phyloP scores from a whole-genome alignment of 352 stramenopile species.

The Pythium volutum region DNA sequence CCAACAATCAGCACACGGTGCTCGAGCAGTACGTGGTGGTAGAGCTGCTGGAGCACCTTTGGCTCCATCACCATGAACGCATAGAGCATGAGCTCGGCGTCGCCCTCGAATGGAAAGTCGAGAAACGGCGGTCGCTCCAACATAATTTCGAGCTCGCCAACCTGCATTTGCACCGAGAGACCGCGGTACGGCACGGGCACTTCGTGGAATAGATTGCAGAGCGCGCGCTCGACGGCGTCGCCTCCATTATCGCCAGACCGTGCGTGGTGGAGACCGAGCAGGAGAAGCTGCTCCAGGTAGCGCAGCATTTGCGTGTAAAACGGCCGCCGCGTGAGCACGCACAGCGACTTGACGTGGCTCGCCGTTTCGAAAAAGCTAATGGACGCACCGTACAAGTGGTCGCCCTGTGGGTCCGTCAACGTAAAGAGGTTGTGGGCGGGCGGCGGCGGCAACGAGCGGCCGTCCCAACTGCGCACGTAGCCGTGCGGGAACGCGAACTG shows the following conservation, averaged over 20 bases:
- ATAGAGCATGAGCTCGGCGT: constrained; percentile 45
- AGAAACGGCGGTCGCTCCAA: constrained; percentile 33
- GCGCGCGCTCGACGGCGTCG: constrained; percentile 30
- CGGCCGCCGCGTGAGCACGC: constrained; percentile 38
- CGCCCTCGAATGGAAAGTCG: constrained; percentile 50
- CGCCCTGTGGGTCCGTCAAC: constrained; percentile 38
- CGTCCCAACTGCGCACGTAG: constrained; percentile 34
- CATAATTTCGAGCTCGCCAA: constrained; percentile 32
- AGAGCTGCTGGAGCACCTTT: constrained; percentile 32
- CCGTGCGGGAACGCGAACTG: constrained; percentile 54
- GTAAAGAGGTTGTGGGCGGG: constrained; percentile 51
- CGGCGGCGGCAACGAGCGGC: constrained; percentile 30
- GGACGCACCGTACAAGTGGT: constrained; percentile 46
- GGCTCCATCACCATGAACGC: constrained; percentile 45
- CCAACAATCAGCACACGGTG: constrained; percentile 46
- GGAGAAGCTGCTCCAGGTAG: constrained; percentile 49
- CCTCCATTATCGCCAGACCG: background rate
- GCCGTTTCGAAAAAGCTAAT: constrained; percentile 46
- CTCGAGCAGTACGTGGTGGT: constrained; percentile 48
- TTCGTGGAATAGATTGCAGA: constrained; percentile 55
- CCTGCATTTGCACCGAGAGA: constrained; percentile 34
- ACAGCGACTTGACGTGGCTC: constrained; percentile 39
- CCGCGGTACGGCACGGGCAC: constrained; percentile 38
- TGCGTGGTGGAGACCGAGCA: constrained; percentile 40
- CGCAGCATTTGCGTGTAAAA: constrained; percentile 47